These are phyloP conservation scores for Suillus spraguei DNA, from an alignment of 768 basidiomycete species.

Conservation along the genomic window DNA sequence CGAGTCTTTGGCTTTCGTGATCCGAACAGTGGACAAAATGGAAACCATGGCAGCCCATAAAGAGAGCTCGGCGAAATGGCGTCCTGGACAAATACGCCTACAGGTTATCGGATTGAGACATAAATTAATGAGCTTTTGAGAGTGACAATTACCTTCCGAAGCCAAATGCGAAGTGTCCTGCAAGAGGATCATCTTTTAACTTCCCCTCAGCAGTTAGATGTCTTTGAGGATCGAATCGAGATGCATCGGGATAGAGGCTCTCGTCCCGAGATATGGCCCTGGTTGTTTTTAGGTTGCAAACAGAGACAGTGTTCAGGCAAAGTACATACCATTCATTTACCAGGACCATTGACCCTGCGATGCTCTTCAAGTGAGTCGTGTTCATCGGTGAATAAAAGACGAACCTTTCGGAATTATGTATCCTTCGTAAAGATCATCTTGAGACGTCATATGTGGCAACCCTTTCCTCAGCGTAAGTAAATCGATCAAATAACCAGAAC, in stretches of 20 bases:
- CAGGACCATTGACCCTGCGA: neutral
- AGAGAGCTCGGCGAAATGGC: constrained; percentile 7
- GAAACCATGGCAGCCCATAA: constrained; percentile 9
- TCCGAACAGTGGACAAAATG: constrained; percentile 13
- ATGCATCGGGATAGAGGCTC: neutral
- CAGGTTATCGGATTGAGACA: neutral
- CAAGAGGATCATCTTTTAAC: neutral
- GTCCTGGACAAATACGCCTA: constrained; percentile 13
- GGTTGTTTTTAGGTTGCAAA: neutral
- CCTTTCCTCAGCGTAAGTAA: neutral
- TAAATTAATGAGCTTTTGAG: neutral
- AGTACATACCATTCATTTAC: neutral
- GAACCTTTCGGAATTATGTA: constrained; percentile 25
- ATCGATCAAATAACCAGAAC: neutral
- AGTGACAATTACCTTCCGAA: neutral
- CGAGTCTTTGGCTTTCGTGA: constrained; percentile 12
- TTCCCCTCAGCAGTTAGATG: neutral
- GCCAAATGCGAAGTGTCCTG: neutral
- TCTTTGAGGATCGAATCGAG: constrained; percentile 4
- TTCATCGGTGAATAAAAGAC: neutral
- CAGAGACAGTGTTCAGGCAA: neutral
- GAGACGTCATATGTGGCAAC: constrained; percentile 17
- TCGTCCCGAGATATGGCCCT: neutral
- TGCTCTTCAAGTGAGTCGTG: neutral
- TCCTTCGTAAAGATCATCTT: constrained; percentile 22